These are phyloP conservation scores for Amanita rubescens DNA, from an alignment of 768 basidiomycete genomes.

Conservation along the genomic window DNA sequence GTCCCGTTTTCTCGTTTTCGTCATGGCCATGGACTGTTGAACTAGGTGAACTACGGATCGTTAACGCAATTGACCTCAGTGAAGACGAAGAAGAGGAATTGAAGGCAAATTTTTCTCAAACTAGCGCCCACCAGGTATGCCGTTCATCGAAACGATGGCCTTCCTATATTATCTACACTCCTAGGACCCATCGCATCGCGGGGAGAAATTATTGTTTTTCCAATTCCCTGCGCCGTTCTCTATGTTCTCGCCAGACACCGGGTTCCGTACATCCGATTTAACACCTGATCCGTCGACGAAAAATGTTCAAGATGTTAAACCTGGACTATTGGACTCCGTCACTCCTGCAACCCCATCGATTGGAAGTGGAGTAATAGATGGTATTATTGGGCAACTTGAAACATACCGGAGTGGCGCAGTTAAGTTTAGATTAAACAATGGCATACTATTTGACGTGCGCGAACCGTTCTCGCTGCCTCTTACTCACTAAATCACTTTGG, in stretches of 20 bases:
- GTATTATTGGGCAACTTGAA: conserved; percentile 77
- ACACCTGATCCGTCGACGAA: no score
- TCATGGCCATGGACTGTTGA: background rate
- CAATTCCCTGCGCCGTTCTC: conserved; percentile 89
- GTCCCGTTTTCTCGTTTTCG: background rate
- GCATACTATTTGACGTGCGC: conserved; percentile 77
- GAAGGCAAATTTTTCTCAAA: conserved; percentile 62
- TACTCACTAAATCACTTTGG: background rate
- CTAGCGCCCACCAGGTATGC: conserved; percentile 29
- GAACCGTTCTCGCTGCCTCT: background rate
- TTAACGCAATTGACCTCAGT: conserved; percentile 56
- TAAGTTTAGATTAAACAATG: conserved; percentile 79
- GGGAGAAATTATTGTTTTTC: conserved; percentile 78
- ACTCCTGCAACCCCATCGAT: conserved; percentile 19
- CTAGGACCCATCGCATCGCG: conserved; percentile 44
- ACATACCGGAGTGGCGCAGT: conserved; percentile 80
- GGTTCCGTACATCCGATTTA: no score
- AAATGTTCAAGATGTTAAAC: conserved; percentile 59
- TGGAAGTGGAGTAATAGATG: conserved; percentile 44
- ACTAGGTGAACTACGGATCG: conserved; percentile 32
- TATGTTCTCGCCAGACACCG: conserved; percentile 41
- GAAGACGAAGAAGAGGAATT: conserved; percentile 73
- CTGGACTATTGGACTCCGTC: conserved; percentile 32
- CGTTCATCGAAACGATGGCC: background rate
- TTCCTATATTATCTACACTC: background rate